These are phyloP conservation scores for Penstemon davidsonii DNA, from an alignment of 257 asterid genomes.

Conservation along the genomic window DNA sequence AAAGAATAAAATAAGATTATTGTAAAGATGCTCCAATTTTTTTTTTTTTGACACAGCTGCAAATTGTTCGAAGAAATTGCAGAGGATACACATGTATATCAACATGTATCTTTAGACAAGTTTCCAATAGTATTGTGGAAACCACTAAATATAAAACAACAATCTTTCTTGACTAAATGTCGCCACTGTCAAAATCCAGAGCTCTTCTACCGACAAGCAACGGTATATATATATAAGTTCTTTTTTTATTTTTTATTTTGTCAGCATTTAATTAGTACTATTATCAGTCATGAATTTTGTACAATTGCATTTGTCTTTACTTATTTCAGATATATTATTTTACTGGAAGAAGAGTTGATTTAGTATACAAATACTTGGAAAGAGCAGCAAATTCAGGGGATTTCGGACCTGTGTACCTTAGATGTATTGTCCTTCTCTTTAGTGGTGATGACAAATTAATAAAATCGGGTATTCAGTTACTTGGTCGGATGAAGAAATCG, in stretches of 20 bases:
- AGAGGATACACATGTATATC: constrained; percentile 24
- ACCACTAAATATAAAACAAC: background rate
- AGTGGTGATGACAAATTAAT: constrained; percentile 7
- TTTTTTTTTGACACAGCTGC: no score
- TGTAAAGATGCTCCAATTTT: no score
- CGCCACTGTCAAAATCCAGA: constrained; percentile 24
- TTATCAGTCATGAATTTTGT: background rate
- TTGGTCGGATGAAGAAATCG: constrained; percentile 6
- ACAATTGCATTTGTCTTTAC: background rate
- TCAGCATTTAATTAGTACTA: background rate
- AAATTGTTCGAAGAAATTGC: background rate
- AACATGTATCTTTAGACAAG: constrained; percentile 18
- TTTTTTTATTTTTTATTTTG: background rate
- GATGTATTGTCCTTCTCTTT: constrained; percentile 21
- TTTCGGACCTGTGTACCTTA: constrained; percentile 24
- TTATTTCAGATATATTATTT: constrained; percentile 36
- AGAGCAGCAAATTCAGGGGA: constrained; percentile 30
- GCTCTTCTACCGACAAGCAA: constrained; percentile 29
- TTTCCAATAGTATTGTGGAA: constrained; percentile 26
- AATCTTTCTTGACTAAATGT: constrained; percentile 26
- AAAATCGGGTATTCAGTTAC: constrained; percentile 12
- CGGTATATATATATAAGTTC: constrained; percentile 12
- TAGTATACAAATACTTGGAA: constrained; percentile 11
- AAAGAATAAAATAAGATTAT: no score
- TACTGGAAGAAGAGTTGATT: background rate